phyloP scores from a whole-genome alignment of 129 eudicot species.

The Chrysanthemum seticuspe region DNA sequence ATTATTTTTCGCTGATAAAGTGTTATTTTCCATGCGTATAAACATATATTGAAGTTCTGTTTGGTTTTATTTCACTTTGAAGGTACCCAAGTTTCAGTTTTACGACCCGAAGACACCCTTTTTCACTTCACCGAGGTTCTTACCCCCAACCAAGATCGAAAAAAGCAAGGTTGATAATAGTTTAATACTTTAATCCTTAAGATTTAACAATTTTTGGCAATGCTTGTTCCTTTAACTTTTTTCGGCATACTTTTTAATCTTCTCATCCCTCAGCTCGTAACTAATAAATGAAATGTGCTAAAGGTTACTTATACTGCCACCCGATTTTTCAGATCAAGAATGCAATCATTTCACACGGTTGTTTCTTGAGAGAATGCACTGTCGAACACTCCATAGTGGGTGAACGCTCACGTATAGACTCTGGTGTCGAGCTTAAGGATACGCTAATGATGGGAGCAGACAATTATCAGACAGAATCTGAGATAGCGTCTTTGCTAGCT shows the following conservation, averaged over 20 bases:
- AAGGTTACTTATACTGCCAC: background rate
- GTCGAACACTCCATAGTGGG: slow-evolving; percentile 93
- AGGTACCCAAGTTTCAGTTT: slow-evolving; percentile 85
- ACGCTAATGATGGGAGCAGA: slow-evolving; percentile 96
- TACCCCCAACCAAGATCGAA: slow-evolving; percentile 95
- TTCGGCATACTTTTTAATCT: no score
- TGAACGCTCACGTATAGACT: slow-evolving; percentile 92
- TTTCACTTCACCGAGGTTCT: slow-evolving; percentile 88
- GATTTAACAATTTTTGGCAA: no score
- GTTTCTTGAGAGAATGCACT: slow-evolving; percentile 84
- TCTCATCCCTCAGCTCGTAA: no score
- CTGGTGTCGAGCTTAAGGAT: slow-evolving; percentile 90
- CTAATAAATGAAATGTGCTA: background rate
- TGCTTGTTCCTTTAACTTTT: no score
- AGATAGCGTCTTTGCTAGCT: slow-evolving; percentile 85
- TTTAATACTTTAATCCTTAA: no score
- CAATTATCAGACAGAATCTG: slow-evolving; percentile 85
- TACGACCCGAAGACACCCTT: slow-evolving; percentile 95
- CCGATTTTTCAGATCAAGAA: slow-evolving; percentile 67
- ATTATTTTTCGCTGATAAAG: background rate
- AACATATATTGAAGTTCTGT: slow-evolving; percentile 8
- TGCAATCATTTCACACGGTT: slow-evolving; percentile 92
- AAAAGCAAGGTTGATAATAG: slow-evolving; percentile 57
- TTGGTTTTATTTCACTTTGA: slow-evolving; percentile 22
- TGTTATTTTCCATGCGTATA: background rate